Conservation (phyloP, 2,329 filamentous ascomycete genomes). For the Penicillium aurantiogriseum region DNA sequence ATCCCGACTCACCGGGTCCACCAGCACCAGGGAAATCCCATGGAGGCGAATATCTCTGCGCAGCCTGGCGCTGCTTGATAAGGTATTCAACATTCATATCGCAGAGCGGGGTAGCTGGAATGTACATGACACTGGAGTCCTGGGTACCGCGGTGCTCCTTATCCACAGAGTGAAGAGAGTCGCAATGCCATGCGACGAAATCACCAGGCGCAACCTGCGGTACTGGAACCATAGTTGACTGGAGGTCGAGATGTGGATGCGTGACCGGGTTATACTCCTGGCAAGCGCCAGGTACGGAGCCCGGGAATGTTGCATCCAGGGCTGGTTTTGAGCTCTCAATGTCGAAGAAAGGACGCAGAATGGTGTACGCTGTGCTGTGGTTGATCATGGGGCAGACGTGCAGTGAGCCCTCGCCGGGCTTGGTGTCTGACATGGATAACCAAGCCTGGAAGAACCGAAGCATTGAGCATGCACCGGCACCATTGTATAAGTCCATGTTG, state of each 20-base stretch:
- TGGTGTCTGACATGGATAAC: constrained; percentile 71
- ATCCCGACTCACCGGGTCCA: constrained; percentile 43
- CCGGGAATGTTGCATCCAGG: constrained; percentile 58
- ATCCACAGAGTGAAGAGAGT: constrained; percentile 80
- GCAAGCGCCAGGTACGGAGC: constrained; percentile 65
- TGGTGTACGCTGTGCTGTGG: constrained; percentile 73
- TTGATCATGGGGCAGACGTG: constrained; percentile 76
- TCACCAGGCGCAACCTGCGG: constrained; percentile 69
- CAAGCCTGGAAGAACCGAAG: constrained; percentile 91
- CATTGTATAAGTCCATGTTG: constrained; percentile 73
- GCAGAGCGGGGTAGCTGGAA: constrained; percentile 80
- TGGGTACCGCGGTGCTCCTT: constrained; percentile 66
- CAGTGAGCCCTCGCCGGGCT: constrained; percentile 73
- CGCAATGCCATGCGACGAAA: constrained; percentile 78
- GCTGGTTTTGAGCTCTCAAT: constrained; percentile 47
- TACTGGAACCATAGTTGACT: constrained; percentile 68
- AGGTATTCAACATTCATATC: constrained; percentile 71
- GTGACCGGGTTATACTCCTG: constrained; percentile 65
- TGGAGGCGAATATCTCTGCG: constrained; percentile 64
- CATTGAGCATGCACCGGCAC: constrained; percentile 77
- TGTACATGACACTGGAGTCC: constrained; percentile 85
- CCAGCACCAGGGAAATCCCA: constrained; percentile 67
- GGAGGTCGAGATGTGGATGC: constrained; percentile 69
- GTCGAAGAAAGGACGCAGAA: constrained; percentile 81
- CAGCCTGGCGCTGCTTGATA: constrained; percentile 67